Conservation (phyloP, 352 stramenopile species). For the Hyaloperonospora brassicae region DNA sequence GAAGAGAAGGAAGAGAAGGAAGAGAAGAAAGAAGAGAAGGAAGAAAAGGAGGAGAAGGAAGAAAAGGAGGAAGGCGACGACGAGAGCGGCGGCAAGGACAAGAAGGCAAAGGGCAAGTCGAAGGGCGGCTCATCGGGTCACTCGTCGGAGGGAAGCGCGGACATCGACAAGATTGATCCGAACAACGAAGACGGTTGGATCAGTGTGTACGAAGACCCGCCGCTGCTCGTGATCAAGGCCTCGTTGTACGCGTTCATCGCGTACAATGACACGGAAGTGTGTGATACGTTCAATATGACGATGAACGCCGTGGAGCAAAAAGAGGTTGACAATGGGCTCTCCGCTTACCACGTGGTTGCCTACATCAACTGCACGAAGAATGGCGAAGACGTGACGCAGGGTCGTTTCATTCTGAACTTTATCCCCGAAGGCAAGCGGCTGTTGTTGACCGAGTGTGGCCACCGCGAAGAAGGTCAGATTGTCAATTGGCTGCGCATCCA, state of each 20-base stretch:
- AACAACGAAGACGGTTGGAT: slow-evolving; percentile 65
- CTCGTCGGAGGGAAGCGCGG: slow-evolving; percentile 64
- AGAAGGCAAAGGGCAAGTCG: slow-evolving; percentile 65
- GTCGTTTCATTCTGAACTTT: slow-evolving; percentile 80
- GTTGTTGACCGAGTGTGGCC: slow-evolving; percentile 72
- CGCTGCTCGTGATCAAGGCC: slow-evolving; percentile 73
- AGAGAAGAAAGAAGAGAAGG: slow-evolving; percentile 10
- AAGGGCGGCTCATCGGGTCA: slow-evolving; percentile 72
- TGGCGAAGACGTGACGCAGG: slow-evolving; percentile 60
- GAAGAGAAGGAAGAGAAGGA: slow-evolving; percentile 6
- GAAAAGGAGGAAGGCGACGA: not conserved
- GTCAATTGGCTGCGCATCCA: slow-evolving; percentile 83
- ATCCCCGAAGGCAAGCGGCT: slow-evolving; percentile 71
- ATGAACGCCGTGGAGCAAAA: slow-evolving; percentile 81
- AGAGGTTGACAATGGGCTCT: slow-evolving; percentile 54
- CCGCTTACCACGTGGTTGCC: slow-evolving; percentile 75
- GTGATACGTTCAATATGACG: slow-evolving; percentile 82
- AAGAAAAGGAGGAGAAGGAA: slow-evolving; percentile 1
- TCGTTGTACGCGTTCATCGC: slow-evolving; percentile 81
- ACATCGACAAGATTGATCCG: slow-evolving; percentile 82
- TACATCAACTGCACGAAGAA: slow-evolving; percentile 84
- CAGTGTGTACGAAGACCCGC: slow-evolving; percentile 77
- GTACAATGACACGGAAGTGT: slow-evolving; percentile 79
- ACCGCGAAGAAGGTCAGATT: slow-evolving; percentile 77
- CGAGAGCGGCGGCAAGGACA: slow-evolving; percentile 32